Evolutionary conservation across 1,139 yeast genomes (phyloP).

Genomic region (Sugiyamaella castrensis): DNA sequence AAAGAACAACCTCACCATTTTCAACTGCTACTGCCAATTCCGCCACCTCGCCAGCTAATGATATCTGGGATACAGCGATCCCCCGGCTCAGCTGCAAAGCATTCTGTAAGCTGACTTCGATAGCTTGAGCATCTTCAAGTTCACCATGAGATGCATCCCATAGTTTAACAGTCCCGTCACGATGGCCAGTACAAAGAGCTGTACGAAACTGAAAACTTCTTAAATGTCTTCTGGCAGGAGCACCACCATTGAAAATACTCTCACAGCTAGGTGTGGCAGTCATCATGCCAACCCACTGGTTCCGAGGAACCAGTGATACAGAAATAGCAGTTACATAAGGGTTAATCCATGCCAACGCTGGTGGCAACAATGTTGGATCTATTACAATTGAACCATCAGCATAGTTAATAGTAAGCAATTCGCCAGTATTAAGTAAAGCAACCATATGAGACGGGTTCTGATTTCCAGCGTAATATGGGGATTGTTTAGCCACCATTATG

Average conservation of each 20-base stretch:
- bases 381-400: conserved; percentile 56
- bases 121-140: conserved; percentile 54
- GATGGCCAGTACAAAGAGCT: conserved; percentile 77
- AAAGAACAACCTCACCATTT: conserved; percentile 72
- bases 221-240: conserved; percentile 54
- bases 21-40: conserved; percentile 70
- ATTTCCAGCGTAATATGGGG: conserved; percentile 48
- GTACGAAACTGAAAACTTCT: conserved; percentile 60
- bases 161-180: conserved; percentile 71
- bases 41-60: conserved; percentile 74
- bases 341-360: conserved; percentile 71
- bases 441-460: conserved; percentile 52
- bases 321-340: conserved; percentile 63
- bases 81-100: conserved; percentile 45
- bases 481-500: conserved; percentile 46
- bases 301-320: conserved; percentile 56
- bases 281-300: conserved; percentile 76
- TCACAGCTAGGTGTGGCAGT: conserved; percentile 40
- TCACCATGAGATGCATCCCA: conserved; percentile 84
- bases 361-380: conserved; percentile 67
- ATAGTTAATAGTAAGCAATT: conserved; percentile 49
- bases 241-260: conserved; percentile 66
- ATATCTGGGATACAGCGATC: conserved; percentile 53
- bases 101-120: conserved; percentile 52
- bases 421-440: conserved; percentile 58